Base-by-base conservation (phyloP, 495 filamentous ascomycete genomes). In the Bryoglossum gracile region DNA sequence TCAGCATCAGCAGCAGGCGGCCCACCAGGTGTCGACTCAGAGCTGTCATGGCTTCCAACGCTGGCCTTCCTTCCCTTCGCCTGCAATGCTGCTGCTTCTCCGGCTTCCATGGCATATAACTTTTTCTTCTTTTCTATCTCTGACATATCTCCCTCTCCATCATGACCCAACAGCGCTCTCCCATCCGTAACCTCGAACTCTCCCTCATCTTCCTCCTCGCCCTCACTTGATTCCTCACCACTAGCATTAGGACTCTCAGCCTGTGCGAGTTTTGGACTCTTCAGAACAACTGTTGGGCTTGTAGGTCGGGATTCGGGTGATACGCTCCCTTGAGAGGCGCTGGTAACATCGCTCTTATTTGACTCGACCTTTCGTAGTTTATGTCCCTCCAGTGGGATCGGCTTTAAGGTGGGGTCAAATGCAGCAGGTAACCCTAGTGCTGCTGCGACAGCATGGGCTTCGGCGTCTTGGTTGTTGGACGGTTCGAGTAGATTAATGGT, bases 391-490 rank as follows among this genome's bases (percentile, higher is more conserved):
- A 68, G 32, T 61, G 71, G 38, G 63, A 78, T 54, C 51, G 72
- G 66, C 39, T 75, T 76, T 57, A 76, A 66, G 9, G 74, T 65
- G 46, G 80, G 62, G 64, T 76, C 63, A 64, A 85, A 76, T 43
- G 61, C 58, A 30, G 73, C 71, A 4, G 81, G 81, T 0, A 87
- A 62, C 0, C 84, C 84, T 1, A 88, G 73, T 2, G 84, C 85
- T 51, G 76, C 75, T 1, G 84, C 84, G 1, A 89, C 84, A 4
- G 76, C 79, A 46, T 79, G 73, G 11, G 84, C 83, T 63, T 89
- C 85, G 49, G 82, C 78, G 53, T 83, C 72, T 16, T 52, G 70
- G 65, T 28, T 74, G 58, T 61, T 62, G 1, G 46, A 9, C 17
- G 19, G 23, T 39, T 76, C 71, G 49, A 72, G 73, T 3, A 67